Percentiles rank a stretch among this genome's conserved stretches.
Evolutionary conservation across 345 rosid species (phyloP).

Genomic region (Isatis tinctoria): DNA sequence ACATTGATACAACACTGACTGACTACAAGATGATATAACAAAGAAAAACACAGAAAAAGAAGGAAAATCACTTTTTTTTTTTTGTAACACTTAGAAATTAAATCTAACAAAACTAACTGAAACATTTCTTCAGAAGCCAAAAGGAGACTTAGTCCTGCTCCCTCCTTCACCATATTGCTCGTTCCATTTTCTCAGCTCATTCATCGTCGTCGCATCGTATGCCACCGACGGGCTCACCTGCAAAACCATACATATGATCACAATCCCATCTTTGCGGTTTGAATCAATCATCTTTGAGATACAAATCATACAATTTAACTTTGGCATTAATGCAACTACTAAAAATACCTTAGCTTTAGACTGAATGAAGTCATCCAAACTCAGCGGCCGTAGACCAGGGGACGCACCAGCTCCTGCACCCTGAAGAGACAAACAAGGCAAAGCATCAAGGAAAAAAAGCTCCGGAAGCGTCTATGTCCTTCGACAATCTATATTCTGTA

Average conservation of each 20-base stretch:
- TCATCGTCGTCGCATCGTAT: conserved; percentile 81
- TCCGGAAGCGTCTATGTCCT: not conserved
- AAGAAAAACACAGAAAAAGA: not conserved
- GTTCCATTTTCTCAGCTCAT: conserved; percentile 96
- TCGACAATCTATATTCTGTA: conserved; percentile 17
- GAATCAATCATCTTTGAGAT: not conserved
- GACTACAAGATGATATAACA: conserved; percentile 5
- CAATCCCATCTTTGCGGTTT: conserved; percentile 12
- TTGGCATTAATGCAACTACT: conserved; percentile 3
- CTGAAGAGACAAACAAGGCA: conserved; percentile 32
- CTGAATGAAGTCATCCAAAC: conserved; percentile 66
- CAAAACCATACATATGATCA: not conserved
- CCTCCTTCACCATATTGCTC: conserved; percentile 98
- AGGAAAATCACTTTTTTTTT: not conserved
- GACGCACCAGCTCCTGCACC: conserved; percentile 33
- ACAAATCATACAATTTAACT: not conserved
- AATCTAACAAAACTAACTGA: not conserved
- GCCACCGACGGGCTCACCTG: conserved; percentile 96
- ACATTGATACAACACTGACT: not conserved
- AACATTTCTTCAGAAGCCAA: conserved; percentile 52
- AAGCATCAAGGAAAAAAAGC: not conserved
- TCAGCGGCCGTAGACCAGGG: conserved; percentile 55
- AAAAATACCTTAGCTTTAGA: conserved; percentile 77
- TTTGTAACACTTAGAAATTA: not conserved
- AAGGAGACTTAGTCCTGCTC: conserved; percentile 73